phyloP scores from a whole-genome alignment of 768 basidiomycete genomes.

The Termitomyces sp. region DNA sequence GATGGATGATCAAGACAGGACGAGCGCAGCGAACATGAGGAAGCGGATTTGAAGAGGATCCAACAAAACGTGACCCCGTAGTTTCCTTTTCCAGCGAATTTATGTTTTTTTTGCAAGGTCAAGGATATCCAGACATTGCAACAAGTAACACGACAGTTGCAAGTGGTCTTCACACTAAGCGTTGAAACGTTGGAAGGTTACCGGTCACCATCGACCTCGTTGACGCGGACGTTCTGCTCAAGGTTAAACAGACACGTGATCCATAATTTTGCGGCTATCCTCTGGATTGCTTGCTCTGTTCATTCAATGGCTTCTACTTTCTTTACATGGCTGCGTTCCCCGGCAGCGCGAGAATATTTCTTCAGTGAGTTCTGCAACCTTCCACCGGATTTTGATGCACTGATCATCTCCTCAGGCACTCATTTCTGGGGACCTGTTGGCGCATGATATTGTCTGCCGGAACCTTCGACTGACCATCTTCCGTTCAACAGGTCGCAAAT shows the following conservation, averaged over 20 bases:
- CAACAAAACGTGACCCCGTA: conserved; percentile 21
- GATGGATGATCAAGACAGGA: conserved; percentile 12
- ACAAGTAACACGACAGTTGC: not conserved
- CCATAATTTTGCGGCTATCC: not conserved
- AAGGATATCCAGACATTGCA: not conserved
- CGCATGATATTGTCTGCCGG: conserved; percentile 21
- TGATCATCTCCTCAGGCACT: conserved; percentile 56
- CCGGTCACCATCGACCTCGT: not conserved
- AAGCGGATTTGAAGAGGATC: not conserved
- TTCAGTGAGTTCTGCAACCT: conserved; percentile 63
- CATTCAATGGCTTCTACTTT: conserved; percentile 77
- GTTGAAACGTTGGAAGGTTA: not conserved
- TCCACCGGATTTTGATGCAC: not conserved
- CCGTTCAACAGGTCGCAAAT: conserved; percentile 76
- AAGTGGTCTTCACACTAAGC: not conserved
- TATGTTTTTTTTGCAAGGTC: not conserved
- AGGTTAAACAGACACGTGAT: conserved; percentile 14
- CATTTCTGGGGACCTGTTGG: conserved; percentile 98
- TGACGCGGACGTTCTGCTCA: not conserved
- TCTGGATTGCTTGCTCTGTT: conserved; percentile 9
- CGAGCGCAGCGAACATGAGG: conserved; percentile 9
- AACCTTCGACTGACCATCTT: conserved; percentile 1
- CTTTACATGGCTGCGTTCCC: conserved; percentile 86
- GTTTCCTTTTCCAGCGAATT: conserved; percentile 33
- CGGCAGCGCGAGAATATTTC: conserved; percentile 91